Evolutionary conservation across 805 yeast genomes (phyloP).

Genomic region (Teunomyces gatunensis): DNA sequence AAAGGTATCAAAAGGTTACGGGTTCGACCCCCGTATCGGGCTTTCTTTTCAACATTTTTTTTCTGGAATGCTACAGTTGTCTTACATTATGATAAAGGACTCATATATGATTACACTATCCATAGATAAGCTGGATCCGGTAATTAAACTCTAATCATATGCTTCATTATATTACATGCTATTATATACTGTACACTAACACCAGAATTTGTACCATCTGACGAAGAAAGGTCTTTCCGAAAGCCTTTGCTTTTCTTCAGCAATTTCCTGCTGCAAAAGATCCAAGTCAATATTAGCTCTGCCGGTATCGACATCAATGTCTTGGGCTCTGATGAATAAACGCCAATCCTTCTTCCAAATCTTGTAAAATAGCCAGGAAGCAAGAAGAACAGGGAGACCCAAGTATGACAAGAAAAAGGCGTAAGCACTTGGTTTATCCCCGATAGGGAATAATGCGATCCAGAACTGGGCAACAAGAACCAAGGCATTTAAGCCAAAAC

Average conservation of each 20-base stretch:
- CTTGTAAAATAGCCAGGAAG: conserved; percentile 31
- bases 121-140: no score
- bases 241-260: conserved; percentile 30
- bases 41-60: conserved; percentile 7
- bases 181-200: conserved; percentile 13
- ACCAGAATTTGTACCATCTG: conserved; percentile 30
- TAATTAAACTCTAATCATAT: background rate
- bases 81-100: no score
- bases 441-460: conserved; percentile 63
- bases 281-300: conserved; percentile 33
- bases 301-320: conserved; percentile 36
- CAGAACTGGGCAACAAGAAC: conserved; percentile 61
- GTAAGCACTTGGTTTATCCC: conserved; percentile 29
- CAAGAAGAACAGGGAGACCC: conserved; percentile 31
- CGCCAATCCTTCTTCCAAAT: conserved; percentile 26
- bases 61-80: no score
- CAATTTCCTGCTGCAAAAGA: conserved; percentile 32
- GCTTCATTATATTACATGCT: conserved; percentile 1
- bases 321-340: conserved; percentile 24
- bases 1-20: conserved; percentile 16
- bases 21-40: conserved; percentile 21
- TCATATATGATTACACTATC: no score
- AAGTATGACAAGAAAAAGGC: conserved; percentile 31
- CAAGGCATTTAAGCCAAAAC: conserved; percentile 46
- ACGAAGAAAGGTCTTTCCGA: conserved; percentile 23